Base-by-base conservation (phyloP, 2,329 filamentous ascomycete species). In the Mycosphaerella sp. region DNA sequence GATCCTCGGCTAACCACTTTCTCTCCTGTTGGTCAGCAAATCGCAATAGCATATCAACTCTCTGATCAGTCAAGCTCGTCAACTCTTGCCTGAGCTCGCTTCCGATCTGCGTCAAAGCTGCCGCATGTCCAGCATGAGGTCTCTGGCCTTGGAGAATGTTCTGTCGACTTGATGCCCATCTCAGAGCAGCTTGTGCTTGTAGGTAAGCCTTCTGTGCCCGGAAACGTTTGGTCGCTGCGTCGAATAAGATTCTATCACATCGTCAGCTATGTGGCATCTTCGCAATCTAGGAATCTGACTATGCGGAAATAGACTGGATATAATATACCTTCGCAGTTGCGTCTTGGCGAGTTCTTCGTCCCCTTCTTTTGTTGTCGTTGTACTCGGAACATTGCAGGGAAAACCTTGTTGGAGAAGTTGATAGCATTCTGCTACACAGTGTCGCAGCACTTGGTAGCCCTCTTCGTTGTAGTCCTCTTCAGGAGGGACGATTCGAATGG, bases 1-100 rank as follows among this genome's bases (percentile, higher is more conserved):
- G 81, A 61, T 84, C 81, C 55, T 84, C 81, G 34, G 70, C 68
- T 40, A 82, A 69, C 80, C 80, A 84, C 68, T 82, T 80, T 35
- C 78, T 77, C 56, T 79, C 77, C 37, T 75, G 69, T 39, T 70
- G 61, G 61, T 84, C 81, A 36, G 77, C 74, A 21, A 73, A 69
- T 55, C 76, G 75, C 14, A 84, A 73, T 27, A 78, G 76, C 50
- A 74, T 71, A 45, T 79, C 71, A 42, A 83, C 76, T 56, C 78
- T 70, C 41, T 74, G 70, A 57, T 84, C 79, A 12, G 79, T 81
- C 55, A 83, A 73, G 21, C 72, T 71, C 12, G 72, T 69, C 40
- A 83, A 68, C 64, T 84, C 81, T 77, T 84, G 60, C 4, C 57
- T 42, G 43, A 82, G 66, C 5, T 71, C 70, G 32, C 69, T 66